Evolutionary conservation across 208 protist species (phyloP), one percentile per base, ranked within the genome.

Genomic region (Kentomonas sorsogonicus): DNA sequence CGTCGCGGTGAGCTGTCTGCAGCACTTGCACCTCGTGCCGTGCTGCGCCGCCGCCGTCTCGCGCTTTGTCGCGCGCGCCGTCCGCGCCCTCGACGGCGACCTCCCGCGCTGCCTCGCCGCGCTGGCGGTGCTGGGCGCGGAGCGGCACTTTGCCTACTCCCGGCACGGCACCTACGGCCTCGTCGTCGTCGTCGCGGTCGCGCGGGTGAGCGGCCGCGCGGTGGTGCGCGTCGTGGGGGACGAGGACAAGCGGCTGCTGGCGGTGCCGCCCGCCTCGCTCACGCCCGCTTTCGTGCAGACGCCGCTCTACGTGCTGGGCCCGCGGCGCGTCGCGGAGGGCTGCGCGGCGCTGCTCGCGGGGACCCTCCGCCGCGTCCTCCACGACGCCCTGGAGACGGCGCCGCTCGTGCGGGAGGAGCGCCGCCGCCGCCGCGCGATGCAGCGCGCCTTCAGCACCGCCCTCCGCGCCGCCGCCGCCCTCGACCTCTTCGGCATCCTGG

Each of bases 241-340:
- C 63, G 70, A 79, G 27, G 75, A 89, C 26, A 76, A 71, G 66
- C 83, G 70, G 11, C 66, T 93, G 25, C 85, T 95, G 43, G 31
- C 69, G 20, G 81, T 90, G 34, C 56, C 76, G 16, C 67, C 75
- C 36, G 57, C 74, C 11, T 67, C 66, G 16, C 63, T 95, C 34
- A 90, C 86, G 61, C 78, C 89, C 16, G 85, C 78, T 4, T 95
- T 95, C 63, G 74, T 95, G 20, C 73, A 79, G 52, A 84, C 82
- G 11, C 78, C 80, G 6, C 48, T 95, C 29, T 91, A 86, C 66
- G 73, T 72, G 18, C 62, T 60, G 41, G 66, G 62, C 13, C n/a
- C n/a, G n/a, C 61, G 66, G 25, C 40, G 70, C 0, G 81, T 81
- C 34, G 71, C 82, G 25, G 60, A 85, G 33, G 38, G 45, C 9